These are phyloP conservation scores for Aspergillus bridgeri DNA, from an alignment of 495 filamentous ascomycete genomes.

Conservation along the genomic window DNA sequence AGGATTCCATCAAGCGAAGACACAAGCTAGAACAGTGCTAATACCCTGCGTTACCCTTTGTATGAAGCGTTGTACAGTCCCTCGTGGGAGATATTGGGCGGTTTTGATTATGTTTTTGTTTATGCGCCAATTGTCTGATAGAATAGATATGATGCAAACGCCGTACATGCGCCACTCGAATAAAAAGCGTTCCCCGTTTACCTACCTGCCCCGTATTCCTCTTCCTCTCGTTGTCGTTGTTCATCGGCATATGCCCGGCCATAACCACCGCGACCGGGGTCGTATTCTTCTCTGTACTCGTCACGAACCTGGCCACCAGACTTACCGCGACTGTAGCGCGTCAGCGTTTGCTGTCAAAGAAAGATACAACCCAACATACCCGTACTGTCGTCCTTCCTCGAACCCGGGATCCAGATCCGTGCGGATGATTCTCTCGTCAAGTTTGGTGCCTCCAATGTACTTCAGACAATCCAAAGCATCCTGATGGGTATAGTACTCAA, in stretches of 20 bases:
- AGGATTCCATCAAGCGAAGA: slow-evolving; percentile 31
- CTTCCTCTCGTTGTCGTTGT: slow-evolving; percentile 57
- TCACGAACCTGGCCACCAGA: slow-evolving; percentile 96
- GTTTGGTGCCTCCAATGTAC: slow-evolving; percentile 97
- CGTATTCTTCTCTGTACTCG: slow-evolving; percentile 94
- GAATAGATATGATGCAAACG: slow-evolving; percentile 30
- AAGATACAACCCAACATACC: slow-evolving; percentile 42
- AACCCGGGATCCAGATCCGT: slow-evolving; percentile 98
- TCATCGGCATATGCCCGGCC: slow-evolving; percentile 65
- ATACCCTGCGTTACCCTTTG: slow-evolving; percentile 1
- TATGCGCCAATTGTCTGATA: slow-evolving; percentile 16
- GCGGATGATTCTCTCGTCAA: slow-evolving; percentile 93
- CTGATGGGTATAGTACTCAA: slow-evolving; percentile 97
- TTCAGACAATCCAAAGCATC: slow-evolving; percentile 98
- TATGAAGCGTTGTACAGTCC: slow-evolving; percentile 6
- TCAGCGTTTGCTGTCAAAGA: slow-evolving; percentile 10
- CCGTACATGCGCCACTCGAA: slow-evolving; percentile 29
- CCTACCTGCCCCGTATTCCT: slow-evolving; percentile 50
- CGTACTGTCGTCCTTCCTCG: slow-evolving; percentile 92
- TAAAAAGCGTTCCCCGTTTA: slow-evolving; percentile 22
- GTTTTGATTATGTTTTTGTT: slow-evolving; percentile 18
- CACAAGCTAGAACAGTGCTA: slow-evolving; percentile 25
- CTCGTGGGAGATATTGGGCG: slow-evolving; percentile 6
- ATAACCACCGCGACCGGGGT: slow-evolving; percentile 87
- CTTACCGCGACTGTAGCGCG: slow-evolving; percentile 63